phyloP scores from a whole-genome alignment of 2,329 filamentous ascomycete genomes.

The Pseudogymnoascus sp. region DNA sequence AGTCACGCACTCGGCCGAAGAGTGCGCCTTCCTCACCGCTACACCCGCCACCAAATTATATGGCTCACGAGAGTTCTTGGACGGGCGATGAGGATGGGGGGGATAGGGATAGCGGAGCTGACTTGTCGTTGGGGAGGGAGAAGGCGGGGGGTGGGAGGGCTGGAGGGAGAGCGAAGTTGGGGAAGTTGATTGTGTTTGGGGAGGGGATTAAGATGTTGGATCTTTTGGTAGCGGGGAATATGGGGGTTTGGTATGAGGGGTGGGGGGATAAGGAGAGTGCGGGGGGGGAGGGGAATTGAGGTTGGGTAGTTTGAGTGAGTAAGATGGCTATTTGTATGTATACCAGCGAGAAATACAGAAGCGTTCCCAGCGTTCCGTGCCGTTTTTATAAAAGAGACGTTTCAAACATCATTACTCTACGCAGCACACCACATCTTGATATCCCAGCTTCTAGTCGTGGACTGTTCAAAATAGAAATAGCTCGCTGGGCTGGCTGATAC shows the following conservation, averaged over 20 bases:
- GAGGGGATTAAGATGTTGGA: conserved; percentile 96
- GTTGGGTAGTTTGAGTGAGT: neutral
- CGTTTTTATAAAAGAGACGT: neutral
- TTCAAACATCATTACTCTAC: neutral
- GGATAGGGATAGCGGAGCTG: conserved; percentile 38
- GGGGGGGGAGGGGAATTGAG: neutral
- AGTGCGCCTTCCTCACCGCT: neutral
- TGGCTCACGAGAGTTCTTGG: neutral
- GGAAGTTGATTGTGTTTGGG: conserved; percentile 81
- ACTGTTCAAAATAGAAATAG: too few species aligned
- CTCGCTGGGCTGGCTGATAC: too few species aligned
- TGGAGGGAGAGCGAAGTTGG: conserved; percentile 83
- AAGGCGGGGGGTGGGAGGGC: conserved; percentile 76
- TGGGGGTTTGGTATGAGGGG: conserved; percentile 87
- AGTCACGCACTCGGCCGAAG: neutral
- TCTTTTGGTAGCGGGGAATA: conserved; percentile 79
- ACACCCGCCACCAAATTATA: neutral
- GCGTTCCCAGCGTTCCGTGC: neutral
- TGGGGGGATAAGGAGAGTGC: conserved; percentile 42
- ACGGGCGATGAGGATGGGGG: conserved; percentile 18
- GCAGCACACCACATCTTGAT: neutral
- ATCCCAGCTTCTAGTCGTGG: too few species aligned
- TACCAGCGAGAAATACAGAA: neutral
- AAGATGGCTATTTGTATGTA: neutral
- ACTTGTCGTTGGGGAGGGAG: conserved; percentile 71